These are phyloP conservation scores for Beta corolliflora DNA, from an alignment of 179 eudicot species.

Conservation along the genomic window DNA sequence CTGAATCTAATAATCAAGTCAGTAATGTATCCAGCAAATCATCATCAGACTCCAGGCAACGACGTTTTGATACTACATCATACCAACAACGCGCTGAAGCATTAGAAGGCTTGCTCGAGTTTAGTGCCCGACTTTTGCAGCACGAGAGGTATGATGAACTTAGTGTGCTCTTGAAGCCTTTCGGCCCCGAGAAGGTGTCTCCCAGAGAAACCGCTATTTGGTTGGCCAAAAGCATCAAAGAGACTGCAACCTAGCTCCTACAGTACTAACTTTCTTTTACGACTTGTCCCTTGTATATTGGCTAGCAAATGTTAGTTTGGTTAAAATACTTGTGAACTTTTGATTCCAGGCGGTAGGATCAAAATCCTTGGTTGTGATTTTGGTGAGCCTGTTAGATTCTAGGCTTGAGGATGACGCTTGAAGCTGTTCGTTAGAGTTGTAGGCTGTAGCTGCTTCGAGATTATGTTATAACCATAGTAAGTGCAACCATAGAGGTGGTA, in stretches of 20 bases:
- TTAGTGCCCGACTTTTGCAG: slow-evolving; percentile 80
- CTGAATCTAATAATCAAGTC: slow-evolving; percentile 46
- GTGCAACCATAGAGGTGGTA: neutral
- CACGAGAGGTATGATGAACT: slow-evolving; percentile 87
- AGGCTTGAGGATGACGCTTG: neutral
- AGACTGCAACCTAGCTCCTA: slow-evolving; percentile 38
- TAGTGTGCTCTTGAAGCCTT: slow-evolving; percentile 75
- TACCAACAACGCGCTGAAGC: slow-evolving; percentile 94
- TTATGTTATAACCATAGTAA: neutral
- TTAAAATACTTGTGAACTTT: slow-evolving; percentile 7
- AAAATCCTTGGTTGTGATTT: slow-evolving; percentile 11
- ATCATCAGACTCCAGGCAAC: slow-evolving; percentile 65
- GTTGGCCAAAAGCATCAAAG: slow-evolving; percentile 95
- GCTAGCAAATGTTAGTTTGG: neutral
- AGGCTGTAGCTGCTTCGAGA: neutral
- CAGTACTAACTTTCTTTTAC: slow-evolving; percentile 15
- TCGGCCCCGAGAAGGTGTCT: slow-evolving; percentile 93
- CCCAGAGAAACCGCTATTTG: slow-evolving; percentile 96
- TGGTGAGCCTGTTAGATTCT: neutral
- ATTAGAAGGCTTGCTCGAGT: slow-evolving; percentile 88
- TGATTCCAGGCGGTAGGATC: slow-evolving; percentile 12
- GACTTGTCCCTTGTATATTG: slow-evolving; percentile 27
- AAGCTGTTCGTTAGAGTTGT: slow-evolving; percentile 5
- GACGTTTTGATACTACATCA: slow-evolving; percentile 80
- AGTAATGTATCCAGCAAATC: slow-evolving; percentile 57